These are phyloP conservation scores for Circinella umbellata DNA, from an alignment of 371 early-diverging fungal species.

Conservation along the genomic window DNA sequence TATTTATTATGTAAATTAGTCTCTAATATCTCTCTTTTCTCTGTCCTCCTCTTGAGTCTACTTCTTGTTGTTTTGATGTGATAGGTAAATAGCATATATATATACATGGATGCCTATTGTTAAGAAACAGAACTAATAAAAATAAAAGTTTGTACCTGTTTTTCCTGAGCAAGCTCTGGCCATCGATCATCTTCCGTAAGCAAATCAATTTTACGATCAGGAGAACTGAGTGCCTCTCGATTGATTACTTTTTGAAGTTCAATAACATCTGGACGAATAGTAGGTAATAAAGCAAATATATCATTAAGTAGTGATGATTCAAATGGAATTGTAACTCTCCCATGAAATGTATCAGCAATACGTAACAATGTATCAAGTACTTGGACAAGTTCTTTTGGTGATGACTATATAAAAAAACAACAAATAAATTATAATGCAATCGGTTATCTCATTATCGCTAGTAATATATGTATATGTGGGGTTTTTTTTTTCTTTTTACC, in stretches of 20 bases:
- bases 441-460: too few relatives aligned
- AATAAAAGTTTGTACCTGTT: constrained; percentile 33
- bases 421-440: background rate
- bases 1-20: background rate
- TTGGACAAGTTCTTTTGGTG: constrained; percentile 63
- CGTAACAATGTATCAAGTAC: constrained; percentile 58
- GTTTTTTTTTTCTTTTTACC: constrained; percentile 26
- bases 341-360: constrained; percentile 33
- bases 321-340: constrained; percentile 28
- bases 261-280: constrained; percentile 33
- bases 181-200: constrained; percentile 56
- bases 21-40: background rate
- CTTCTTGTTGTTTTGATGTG: too few relatives aligned
- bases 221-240: constrained; percentile 42
- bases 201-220: constrained; percentile 51
- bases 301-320: constrained; percentile 39
- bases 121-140: too few relatives aligned
- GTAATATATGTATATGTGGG: background rate
- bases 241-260: constrained; percentile 46
- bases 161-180: constrained; percentile 57
- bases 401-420: constrained; percentile 34
- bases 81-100: too few relatives aligned
- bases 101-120: too few relatives aligned
- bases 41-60: too few relatives aligned
- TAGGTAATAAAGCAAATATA: constrained; percentile 47